phyloP scores from a whole-genome alignment of 331 rosid species.

The Malus hybrid region DNA sequence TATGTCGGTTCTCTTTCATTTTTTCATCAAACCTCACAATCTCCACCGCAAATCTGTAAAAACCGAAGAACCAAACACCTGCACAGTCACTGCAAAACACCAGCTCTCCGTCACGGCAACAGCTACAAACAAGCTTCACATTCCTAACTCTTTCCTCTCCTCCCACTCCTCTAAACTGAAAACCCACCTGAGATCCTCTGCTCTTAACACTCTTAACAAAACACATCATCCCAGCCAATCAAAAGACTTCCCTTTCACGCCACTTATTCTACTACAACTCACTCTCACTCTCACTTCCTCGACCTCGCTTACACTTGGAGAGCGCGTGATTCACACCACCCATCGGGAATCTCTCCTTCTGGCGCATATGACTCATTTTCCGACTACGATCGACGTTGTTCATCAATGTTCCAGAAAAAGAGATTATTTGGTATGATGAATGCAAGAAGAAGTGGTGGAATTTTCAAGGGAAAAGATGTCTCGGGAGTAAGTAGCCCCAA shows the following conservation, averaged over 20 bases:
- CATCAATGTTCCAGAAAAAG: not conserved
- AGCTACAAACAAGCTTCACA: too few relatives aligned
- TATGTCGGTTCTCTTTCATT: too few relatives aligned
- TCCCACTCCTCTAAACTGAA: too few relatives aligned
- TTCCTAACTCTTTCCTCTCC: too few relatives aligned
- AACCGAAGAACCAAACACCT: too few relatives aligned
- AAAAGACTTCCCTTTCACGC: not conserved
- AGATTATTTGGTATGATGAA: slow-evolving; percentile 38
- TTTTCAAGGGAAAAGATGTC: slow-evolving; percentile 36
- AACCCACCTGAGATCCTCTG: too few relatives aligned
- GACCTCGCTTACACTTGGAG: not conserved
- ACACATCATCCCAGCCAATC: too few relatives aligned
- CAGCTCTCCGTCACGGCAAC: too few relatives aligned
- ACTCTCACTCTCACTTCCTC: not conserved
- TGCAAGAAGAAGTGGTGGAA: slow-evolving; percentile 45
- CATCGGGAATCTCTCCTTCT: not conserved
- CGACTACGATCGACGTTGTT: not conserved
- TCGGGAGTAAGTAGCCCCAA: slow-evolving; percentile 19
- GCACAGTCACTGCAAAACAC: too few relatives aligned
- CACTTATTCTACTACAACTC: not conserved
- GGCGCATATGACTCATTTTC: not conserved
- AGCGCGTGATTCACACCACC: not conserved
- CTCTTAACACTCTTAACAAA: too few relatives aligned
- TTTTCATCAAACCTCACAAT: too few relatives aligned
- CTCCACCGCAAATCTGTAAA: too few relatives aligned